phyloP scores from a whole-genome alignment of 2,329 filamentous ascomycete species.

The Pyricularia pennisetigena region DNA sequence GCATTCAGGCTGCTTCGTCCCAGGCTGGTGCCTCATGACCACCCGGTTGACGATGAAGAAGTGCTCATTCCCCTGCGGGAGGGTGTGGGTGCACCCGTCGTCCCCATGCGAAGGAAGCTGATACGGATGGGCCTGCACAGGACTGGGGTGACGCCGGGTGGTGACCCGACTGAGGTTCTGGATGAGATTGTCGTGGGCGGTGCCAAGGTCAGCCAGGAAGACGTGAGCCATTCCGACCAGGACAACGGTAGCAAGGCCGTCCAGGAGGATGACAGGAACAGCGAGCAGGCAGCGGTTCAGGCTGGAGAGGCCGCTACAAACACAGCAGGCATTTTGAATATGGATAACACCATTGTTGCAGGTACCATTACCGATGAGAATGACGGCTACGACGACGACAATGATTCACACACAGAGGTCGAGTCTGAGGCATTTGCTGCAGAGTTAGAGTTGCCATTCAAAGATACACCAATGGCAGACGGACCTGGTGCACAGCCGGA shows the following conservation, averaged over 20 bases:
- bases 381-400: too few species aligned
- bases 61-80: background rate
- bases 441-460: too few species aligned
- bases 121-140: background rate
- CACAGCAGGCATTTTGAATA: too few species aligned
- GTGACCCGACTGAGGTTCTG: background rate
- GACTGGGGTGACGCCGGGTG: background rate
- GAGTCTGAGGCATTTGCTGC: too few species aligned
- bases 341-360: too few species aligned
- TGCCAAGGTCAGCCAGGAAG: background rate
- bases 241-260: background rate
- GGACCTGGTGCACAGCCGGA: too few species aligned
- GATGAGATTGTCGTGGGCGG: background rate
- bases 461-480: too few species aligned
- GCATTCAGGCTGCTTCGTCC: background rate
- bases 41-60: background rate
- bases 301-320: too few species aligned
- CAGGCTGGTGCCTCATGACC: background rate
- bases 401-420: too few species aligned
- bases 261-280: background rate
- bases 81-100: background rate
- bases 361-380: too few species aligned
- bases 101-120: background rate
- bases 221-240: background rate
- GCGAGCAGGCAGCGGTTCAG: too few species aligned